A percentile compares a stretch with the other conserved stretches of the same genome.
phyloP scores from a whole-genome alignment of 208 protist genomes.

The Acanthamoeba healyi region DNA sequence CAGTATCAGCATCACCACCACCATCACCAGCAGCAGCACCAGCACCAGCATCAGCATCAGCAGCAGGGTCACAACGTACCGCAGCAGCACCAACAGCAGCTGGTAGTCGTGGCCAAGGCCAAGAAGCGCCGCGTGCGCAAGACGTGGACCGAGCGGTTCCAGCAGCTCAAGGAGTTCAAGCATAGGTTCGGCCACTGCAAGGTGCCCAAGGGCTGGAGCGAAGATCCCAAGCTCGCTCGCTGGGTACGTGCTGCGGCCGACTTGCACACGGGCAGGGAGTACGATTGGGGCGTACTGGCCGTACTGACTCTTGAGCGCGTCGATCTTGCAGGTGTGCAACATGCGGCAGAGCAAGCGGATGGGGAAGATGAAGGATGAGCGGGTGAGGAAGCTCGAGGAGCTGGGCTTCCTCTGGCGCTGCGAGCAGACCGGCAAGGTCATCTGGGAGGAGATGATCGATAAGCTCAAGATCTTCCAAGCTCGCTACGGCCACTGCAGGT shows the following conservation, averaged over 20 bases:
- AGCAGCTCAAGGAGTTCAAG: slow-evolving; percentile 74
- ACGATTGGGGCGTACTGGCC: not conserved
- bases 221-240: slow-evolving; percentile 59
- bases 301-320: not conserved
- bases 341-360: slow-evolving; percentile 65
- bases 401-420: slow-evolving; percentile 60
- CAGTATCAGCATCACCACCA: not conserved
- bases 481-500: slow-evolving; percentile 32
- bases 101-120: slow-evolving; percentile 22
- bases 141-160: slow-evolving; percentile 42
- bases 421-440: slow-evolving; percentile 60
- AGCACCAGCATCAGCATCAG: not conserved
- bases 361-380: slow-evolving; percentile 69
- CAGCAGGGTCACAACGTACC: not conserved
- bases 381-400: slow-evolving; percentile 30
- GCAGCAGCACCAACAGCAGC: not conserved
- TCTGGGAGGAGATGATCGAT: slow-evolving; percentile 64
- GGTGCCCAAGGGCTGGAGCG: slow-evolving; percentile 65
- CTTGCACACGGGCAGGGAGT: no score
- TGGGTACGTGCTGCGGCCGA: not conserved
- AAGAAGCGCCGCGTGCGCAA: slow-evolving; percentile 27
- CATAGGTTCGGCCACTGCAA: slow-evolving; percentile 64
- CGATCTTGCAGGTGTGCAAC: slow-evolving; percentile 11
- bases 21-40: not conserved
- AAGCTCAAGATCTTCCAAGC: slow-evolving; percentile 56